Conservation (phyloP, 768 basidiomycete genomes). For the Pholiota microspora region DNA sequence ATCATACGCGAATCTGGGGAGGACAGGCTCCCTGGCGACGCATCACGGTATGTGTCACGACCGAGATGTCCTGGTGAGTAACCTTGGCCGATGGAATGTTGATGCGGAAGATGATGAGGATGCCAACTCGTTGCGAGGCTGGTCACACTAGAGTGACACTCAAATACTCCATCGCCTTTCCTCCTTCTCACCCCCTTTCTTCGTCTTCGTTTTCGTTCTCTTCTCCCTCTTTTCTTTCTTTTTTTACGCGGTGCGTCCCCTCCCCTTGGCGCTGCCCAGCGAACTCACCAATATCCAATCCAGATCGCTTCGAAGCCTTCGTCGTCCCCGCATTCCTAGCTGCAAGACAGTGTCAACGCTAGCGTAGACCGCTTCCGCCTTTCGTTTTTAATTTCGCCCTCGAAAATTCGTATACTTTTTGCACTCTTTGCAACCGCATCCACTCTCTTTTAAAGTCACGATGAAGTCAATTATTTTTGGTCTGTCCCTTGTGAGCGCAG, state of each 20-base stretch:
- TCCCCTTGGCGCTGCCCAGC: background rate
- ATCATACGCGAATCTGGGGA: background rate
- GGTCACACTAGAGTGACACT: conserved; percentile 22
- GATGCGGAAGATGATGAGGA: conserved; percentile 31
- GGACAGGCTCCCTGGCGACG: conserved; percentile 13
- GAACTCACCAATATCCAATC: background rate
- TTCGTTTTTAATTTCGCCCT: conserved; percentile 34
- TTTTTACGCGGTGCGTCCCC: conserved; percentile 41
- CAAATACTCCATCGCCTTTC: conserved; percentile 32
- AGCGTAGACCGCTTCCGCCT: conserved; percentile 69
- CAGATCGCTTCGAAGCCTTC: conserved; percentile 6
- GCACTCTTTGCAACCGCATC: conserved; percentile 38
- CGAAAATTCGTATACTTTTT: conserved; percentile 32
- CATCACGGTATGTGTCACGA: conserved; percentile 19
- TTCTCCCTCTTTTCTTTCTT: conserved; percentile 34
- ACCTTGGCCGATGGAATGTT: conserved; percentile 23
- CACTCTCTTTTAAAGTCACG: conserved; percentile 37
- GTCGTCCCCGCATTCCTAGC: conserved; percentile 41
- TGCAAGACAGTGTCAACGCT: conserved; percentile 66
- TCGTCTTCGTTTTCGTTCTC: conserved; percentile 40
- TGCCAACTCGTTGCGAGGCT: conserved; percentile 36
- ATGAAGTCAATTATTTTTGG: conserved; percentile 65
- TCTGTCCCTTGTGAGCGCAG: conserved; percentile 56
- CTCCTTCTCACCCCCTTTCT: conserved; percentile 30
- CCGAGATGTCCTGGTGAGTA: conserved; percentile 21